Base-by-base conservation (phyloP, 1,284 basidiomycete species). In the Pseudozyma sp. region DNA sequence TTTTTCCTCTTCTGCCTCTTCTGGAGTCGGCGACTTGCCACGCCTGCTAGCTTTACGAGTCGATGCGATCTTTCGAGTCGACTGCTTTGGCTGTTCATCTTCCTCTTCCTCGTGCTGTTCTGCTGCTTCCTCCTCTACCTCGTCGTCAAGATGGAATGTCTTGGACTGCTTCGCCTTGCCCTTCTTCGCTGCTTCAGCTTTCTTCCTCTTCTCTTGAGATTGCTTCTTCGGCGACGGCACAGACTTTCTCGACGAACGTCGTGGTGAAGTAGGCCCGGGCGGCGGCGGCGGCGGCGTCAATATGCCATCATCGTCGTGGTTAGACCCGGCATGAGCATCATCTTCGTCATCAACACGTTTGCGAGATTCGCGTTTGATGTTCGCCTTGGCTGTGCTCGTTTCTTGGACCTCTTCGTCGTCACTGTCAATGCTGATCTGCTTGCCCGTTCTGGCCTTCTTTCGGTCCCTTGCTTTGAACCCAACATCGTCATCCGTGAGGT, bases 401-500 rank as follows among this genome's bases (percentile, higher is more conserved):
- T 3, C 25, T 31, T 31, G 25, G 25, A 31, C 39, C 2, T 45
- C 34, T 21, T 59, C 59, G 11, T 43, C 50, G 14, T 53, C 59
- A 18, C 54, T 66, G 21, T 40, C 44, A 21, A 62, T 45, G 14
- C 45, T 13, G 34, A 52, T 38, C 1, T 19, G 47, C 49, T 57
- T 59, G 42, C 54, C 38, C 25, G 25, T 34, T 13, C 39, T 64
- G 2, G 59, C 10, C 49, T 56, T 71, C 34, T 66, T 71, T 1
- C 55, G 62, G n/a, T 62, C 56, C 11, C 59, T 21, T 12, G 42
- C 18, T 9, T 50, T 47, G 53, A 72, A 72, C 12, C 64, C 70
- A 14, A 64, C 43, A 40, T 72, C 64, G 1, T 72, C 64, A 21
- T 72, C 64, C 0, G 70, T 72, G 18, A 65, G 53, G 21, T 71